Conservation (phyloP, 2,329 filamentous ascomycete species). For the Aureobasidium mangrovei region DNA sequence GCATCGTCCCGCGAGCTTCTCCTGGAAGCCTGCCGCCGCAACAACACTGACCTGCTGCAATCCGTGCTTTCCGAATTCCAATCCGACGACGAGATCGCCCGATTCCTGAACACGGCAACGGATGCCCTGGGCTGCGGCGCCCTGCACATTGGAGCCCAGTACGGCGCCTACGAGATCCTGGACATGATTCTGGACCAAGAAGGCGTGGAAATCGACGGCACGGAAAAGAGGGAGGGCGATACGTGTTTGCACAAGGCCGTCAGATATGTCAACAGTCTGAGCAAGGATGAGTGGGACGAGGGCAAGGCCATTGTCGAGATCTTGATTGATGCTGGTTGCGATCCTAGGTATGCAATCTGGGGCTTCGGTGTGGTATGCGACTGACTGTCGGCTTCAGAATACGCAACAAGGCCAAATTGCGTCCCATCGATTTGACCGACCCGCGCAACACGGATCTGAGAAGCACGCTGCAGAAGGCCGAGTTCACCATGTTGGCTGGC, state of each 20-base stretch:
- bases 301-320: conserved; percentile 63
- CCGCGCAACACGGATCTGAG: conserved; percentile 56
- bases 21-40: conserved; percentile 84
- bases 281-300: conserved; percentile 53
- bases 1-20: conserved; percentile 77
- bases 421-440: conserved; percentile 63
- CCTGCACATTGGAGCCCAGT: conserved; percentile 78
- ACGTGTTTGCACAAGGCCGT: conserved; percentile 73
- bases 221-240: conserved; percentile 62
- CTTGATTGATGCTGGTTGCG: conserved; percentile 71
- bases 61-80: conserved; percentile 57
- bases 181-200: conserved; percentile 76
- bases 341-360: conserved; percentile 37
- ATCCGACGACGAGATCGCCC: conserved; percentile 53
- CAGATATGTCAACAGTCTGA: conserved; percentile 63
- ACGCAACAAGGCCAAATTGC: conserved; percentile 65
- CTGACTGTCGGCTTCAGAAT: conserved; percentile 29
- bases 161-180: conserved; percentile 79
- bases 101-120: conserved; percentile 75
- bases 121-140: conserved; percentile 82
- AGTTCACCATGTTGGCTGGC: conserved; percentile 49
- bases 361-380: not conserved
- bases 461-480: conserved; percentile 58
- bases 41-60: conserved; percentile 78
- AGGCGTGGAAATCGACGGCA: conserved; percentile 74